phyloP scores from a whole-genome alignment of 768 basidiomycete genomes.

The Rhodotorula graminis region DNA sequence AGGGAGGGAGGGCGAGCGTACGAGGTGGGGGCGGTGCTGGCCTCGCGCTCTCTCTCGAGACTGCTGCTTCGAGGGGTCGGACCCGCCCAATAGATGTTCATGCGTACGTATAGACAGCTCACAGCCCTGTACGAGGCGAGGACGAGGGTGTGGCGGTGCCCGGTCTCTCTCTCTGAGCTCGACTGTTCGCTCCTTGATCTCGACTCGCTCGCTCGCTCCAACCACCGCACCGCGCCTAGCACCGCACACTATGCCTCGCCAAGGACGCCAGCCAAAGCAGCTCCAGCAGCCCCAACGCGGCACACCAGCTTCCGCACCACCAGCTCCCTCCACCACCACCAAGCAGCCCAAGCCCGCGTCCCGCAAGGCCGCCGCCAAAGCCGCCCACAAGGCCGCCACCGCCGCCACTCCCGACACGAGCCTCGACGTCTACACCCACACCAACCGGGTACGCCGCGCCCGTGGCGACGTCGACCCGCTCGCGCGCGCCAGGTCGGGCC shows the following conservation, averaged over 20 bases:
- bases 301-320: neutral
- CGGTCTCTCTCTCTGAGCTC: no score
- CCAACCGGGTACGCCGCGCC: constrained; percentile 4
- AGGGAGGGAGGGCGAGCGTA: neutral
- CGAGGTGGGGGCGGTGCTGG: no score
- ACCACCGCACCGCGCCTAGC: neutral
- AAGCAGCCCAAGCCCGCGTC: no score
- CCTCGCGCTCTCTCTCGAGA: no score
- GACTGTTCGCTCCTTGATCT: neutral
- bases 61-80: no score
- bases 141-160: no score
- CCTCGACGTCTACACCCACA: constrained; percentile 31
- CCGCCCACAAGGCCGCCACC: neutral
- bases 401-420: neutral
- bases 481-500: constrained; percentile 1
- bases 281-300: neutral
- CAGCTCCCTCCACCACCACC: neutral
- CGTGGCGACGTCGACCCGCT: constrained; percentile 35
- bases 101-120: no score
- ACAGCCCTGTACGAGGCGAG: no score
- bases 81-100: no score
- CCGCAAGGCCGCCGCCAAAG: neutral
- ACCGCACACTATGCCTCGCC: constrained; percentile 2
- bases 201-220: neutral
- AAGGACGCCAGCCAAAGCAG: constrained; percentile 31